Evolutionary conservation across 768 basidiomycete genomes (phyloP).

Genomic region (Lentinula sp.): DNA sequence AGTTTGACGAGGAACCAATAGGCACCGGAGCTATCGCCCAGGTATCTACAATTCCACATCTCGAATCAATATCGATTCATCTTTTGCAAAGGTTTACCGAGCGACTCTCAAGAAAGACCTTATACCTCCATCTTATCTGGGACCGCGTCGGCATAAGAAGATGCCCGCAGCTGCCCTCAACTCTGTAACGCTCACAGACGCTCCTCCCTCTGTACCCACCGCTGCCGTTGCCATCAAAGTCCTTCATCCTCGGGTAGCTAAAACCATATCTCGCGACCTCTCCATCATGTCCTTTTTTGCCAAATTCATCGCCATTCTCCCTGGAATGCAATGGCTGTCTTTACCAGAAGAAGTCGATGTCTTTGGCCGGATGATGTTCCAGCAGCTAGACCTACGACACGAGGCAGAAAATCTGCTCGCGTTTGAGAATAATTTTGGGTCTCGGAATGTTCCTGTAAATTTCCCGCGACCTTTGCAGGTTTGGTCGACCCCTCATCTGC

Average conservation of each 20-base stretch:
- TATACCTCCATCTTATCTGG: conserved; percentile 78
- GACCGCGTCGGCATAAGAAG: conserved; percentile 58
- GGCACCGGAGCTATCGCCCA: conserved; percentile 99
- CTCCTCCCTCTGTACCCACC: conserved; percentile 69
- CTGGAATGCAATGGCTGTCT: conserved; percentile 95
- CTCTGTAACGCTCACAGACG: conserved; percentile 55
- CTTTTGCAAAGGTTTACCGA: conserved; percentile 64
- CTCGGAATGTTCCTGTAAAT: conserved; percentile 72
- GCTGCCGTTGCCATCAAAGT: conserved; percentile 94
- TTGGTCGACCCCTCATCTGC: conserved; percentile 75
- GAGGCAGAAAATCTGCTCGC: conserved; percentile 83
- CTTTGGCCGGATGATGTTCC: conserved; percentile 95
- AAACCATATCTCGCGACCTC: conserved; percentile 84
- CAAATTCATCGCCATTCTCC: conserved; percentile 64
- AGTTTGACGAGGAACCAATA: conserved; percentile 82
- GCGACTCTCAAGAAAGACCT: conserved; percentile 81
- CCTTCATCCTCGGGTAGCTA: conserved; percentile 80
- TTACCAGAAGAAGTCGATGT: conserved; percentile 92
- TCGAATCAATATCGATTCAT: not conserved
- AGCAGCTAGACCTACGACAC: conserved; percentile 84
- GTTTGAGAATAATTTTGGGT: conserved; percentile 84
- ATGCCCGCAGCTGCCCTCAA: conserved; percentile 38
- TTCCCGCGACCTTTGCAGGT: conserved; percentile 85
- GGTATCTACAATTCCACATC: conserved; percentile 24
- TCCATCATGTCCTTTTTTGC: conserved; percentile 96